Conservation (phyloP, 139 green algal genomes). For the Coccomyxa sp. region DNA sequence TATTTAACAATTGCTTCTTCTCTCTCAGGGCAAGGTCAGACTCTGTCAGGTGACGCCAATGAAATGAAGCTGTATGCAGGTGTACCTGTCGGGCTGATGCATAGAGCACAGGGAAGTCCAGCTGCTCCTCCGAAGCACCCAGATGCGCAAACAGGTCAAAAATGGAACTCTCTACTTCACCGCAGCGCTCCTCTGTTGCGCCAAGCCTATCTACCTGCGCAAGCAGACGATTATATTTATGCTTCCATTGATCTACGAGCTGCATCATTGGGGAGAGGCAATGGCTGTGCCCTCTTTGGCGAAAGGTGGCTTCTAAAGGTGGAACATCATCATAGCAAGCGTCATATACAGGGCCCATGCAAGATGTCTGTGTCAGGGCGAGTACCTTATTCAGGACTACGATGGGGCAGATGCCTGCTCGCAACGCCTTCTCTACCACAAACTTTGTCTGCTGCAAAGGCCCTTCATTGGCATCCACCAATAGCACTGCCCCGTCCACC, state of each 20-base stretch:
- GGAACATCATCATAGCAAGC: too few species aligned
- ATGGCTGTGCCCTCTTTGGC: background rate
- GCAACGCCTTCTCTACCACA: conserved; percentile 83
- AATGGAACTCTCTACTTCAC: conserved; percentile 55
- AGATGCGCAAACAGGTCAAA: conserved; percentile 85
- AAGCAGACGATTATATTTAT: too few species aligned
- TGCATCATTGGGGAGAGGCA: too few species aligned
- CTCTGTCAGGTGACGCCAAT: background rate
- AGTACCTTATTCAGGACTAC: conserved; percentile 89
- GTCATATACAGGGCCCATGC: too few species aligned
- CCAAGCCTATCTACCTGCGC: conserved; percentile 23
- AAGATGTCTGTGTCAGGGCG: too few species aligned
- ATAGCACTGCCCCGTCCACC: conserved; percentile 83
- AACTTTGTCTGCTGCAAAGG: conserved; percentile 87
- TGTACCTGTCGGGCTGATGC: conserved; percentile 60
- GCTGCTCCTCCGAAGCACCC: conserved; percentile 79
- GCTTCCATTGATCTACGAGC: too few species aligned
- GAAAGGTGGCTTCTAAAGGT: too few species aligned
- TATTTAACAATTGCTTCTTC: too few species aligned
- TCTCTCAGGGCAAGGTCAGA: too few species aligned
- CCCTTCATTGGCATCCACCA: conserved; percentile 86
- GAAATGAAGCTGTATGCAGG: background rate
- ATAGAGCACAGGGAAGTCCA: conserved; percentile 87
- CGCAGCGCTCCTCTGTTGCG: conserved; percentile 51
- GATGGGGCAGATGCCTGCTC: conserved; percentile 55